A percentile compares a stretch with the other conserved stretches of the same genome.
Conservation (phyloP, 768 basidiomycete genomes). For the Xerocomus potaroensis region DNA sequence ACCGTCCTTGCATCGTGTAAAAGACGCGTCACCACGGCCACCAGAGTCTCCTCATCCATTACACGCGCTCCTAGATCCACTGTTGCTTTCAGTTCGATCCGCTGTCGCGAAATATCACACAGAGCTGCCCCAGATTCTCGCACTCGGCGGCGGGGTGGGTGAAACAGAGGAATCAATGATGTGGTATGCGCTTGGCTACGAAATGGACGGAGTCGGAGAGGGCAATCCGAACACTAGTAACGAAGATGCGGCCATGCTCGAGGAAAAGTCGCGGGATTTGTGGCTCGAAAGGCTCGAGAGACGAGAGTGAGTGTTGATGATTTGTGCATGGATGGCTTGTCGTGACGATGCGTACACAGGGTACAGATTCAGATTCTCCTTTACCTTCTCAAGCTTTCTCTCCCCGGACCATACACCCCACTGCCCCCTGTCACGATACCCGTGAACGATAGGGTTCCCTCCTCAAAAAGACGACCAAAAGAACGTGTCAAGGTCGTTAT, state of each 20-base stretch:
- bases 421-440: conserved; percentile 29
- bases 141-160: conserved; percentile 54
- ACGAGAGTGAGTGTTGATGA: conserved; percentile 48
- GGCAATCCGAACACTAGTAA: conserved; percentile 18
- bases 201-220: conserved; percentile 36
- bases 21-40: conserved; percentile 28
- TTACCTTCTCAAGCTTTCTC: conserved; percentile 58
- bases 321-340: background rate
- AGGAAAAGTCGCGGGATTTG: conserved; percentile 48
- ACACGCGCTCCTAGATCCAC: conserved; percentile 53
- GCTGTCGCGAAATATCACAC: conserved; percentile 57
- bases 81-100: conserved; percentile 56
- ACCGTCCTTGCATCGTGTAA: conserved; percentile 52
- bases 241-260: conserved; percentile 30
- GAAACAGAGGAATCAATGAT: conserved; percentile 70
- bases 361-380: conserved; percentile 74
- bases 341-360: conserved; percentile 35
- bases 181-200: conserved; percentile 69
- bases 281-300: conserved; percentile 68
- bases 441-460: conserved; percentile 21
- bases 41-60: conserved; percentile 45
- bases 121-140: conserved; percentile 58
- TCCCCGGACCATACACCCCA: conserved; percentile 42
- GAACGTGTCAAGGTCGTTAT: conserved; percentile 18
- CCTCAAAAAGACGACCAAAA: conserved; percentile 29